phyloP scores from a whole-genome alignment of 2,329 filamentous ascomycete species.

The Geosmithia morbida region DNA sequence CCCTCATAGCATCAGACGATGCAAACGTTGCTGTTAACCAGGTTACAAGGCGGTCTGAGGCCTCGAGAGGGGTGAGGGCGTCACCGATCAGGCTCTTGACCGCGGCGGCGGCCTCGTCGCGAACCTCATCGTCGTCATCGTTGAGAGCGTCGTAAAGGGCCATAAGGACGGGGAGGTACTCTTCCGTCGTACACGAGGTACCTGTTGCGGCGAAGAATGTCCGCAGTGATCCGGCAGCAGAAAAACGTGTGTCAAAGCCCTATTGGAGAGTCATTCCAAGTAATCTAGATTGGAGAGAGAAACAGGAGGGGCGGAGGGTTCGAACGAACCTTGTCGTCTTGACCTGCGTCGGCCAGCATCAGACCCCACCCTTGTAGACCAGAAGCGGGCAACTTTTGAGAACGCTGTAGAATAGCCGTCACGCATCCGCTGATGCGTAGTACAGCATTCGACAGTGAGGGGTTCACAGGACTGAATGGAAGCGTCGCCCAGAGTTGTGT shows the following conservation, averaged over 20 bases:
- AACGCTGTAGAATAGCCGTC: constrained; percentile 17
- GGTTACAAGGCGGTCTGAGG: constrained; percentile 26
- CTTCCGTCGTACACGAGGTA: constrained; percentile 9
- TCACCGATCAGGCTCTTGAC: constrained; percentile 29
- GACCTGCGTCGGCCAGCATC: constrained; percentile 32
- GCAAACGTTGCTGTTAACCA: constrained; percentile 25
- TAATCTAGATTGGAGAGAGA: neutral
- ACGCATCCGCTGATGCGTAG: constrained; percentile 32
- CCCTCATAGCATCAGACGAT: constrained; percentile 19
- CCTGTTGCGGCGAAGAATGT: constrained; percentile 27
- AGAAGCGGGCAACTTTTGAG: constrained; percentile 3
- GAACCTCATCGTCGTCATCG: constrained; percentile 86
- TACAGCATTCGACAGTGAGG: constrained; percentile 32
- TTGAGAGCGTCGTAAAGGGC: constrained; percentile 63
- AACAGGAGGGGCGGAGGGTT: neutral
- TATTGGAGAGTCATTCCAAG: constrained; percentile 11
- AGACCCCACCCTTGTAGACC: constrained; percentile 27
- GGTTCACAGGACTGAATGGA: constrained; percentile 24
- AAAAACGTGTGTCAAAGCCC: constrained; percentile 51
- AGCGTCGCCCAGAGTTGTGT: constrained; percentile 24
- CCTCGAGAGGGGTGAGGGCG: constrained; percentile 30
- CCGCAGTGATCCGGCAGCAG: constrained; percentile 39
- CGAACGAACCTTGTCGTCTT: constrained; percentile 30
- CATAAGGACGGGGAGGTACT: constrained; percentile 42
- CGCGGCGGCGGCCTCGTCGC: constrained; percentile 44